Base-by-base conservation (phyloP, 1,284 basidiomycete genomes). In the Dichomitus squalens region DNA sequence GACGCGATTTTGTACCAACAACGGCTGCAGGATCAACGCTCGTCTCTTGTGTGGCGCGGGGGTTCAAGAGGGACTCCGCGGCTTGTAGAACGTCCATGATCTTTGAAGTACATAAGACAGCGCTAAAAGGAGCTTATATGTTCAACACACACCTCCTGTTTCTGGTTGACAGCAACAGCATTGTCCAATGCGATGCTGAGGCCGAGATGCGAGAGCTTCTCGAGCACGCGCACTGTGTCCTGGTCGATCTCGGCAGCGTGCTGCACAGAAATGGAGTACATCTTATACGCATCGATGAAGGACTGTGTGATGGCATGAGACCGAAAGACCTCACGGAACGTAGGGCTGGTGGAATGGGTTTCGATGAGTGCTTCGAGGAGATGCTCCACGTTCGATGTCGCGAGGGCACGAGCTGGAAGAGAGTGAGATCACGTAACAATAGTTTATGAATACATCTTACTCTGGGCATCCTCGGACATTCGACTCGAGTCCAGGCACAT, bases 291-390 rank as follows among this genome's bases (percentile, higher is more conserved):
- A 31, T 85, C 80, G 11, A 92, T 76, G 61, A 91, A 87, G 8
- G 83, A 64, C 54, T 86, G 81, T 0, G 86, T 88, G 3, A 80
- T 82, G 53, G 83, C 83, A 56, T 88, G 85, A 0, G 86, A 89
- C 64, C 79, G 84, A 73, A 92, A 92, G 1, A 88, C 69, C 54
- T 87, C 80, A 12, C 88, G 83, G 71, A 92, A 92, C 0, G 83
- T 82, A 0, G 79, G 68, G 58, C 80, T 85, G 0, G 82, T 79
- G 0, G 70, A 78, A 64, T 92, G 88, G 20, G 90, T 73, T 33
- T 81, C 78, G 65, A 90, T 84, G 48, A 93, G 68, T 49, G 85
- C 81, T 66, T 87, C 87, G 2, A 90, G 72, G 14, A 93, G 77
- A 4, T 75, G 74, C 66, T 90, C 87, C 64, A 85, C 83, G 12